Evolutionary conservation across 345 rosid genomes (phyloP), one percentile per base, ranked within the genome.

Genomic region (Passiflora organensis): DNA sequence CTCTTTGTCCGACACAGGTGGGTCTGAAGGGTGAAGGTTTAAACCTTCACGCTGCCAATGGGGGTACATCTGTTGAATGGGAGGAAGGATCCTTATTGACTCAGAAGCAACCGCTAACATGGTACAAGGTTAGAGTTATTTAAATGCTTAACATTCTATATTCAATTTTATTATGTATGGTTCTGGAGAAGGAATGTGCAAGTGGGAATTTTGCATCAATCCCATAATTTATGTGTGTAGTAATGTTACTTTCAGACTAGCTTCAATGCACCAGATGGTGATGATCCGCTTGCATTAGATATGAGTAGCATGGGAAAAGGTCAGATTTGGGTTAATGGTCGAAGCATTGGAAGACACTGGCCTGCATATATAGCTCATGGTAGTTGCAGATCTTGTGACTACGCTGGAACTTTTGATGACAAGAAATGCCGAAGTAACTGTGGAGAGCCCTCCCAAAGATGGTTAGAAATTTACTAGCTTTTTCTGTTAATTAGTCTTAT

Each of bases 321-420:
- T 36, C 81, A 80, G 67, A 60, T 91, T 48, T 91, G 97, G 97
- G 75, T 91, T 39, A 91, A 91, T 32, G 95, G 97, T 47, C 72
- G 66, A 62, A 85, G 82, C 64, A 78, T 91, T 15, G 97, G 97
- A 56, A 82, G 97, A 20, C 82, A 90, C 53, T 83, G 58, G 63
- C 63, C 63, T 19, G 68, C 17, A 36, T 61, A 57, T 47, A 51
- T 24, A 20, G 71, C 71, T 54, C 54, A 43, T 19, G 71, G 71
- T 5, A 15, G 48, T n/a, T 67, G 71, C 14, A 44, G 45, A 1
- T 13, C 28, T n/a, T 67, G 71, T 22, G 42, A 60, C 41, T 67
- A 67, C 46, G 71, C 71, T 10, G 71, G 71, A 53, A 34, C 53
- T 8, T 67, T 53, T 14, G 43, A 28, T 1, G 71, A 67, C 22